phyloP scores from a whole-genome alignment of 306 rosid genomes.

The Echinosophora koreensis region DNA sequence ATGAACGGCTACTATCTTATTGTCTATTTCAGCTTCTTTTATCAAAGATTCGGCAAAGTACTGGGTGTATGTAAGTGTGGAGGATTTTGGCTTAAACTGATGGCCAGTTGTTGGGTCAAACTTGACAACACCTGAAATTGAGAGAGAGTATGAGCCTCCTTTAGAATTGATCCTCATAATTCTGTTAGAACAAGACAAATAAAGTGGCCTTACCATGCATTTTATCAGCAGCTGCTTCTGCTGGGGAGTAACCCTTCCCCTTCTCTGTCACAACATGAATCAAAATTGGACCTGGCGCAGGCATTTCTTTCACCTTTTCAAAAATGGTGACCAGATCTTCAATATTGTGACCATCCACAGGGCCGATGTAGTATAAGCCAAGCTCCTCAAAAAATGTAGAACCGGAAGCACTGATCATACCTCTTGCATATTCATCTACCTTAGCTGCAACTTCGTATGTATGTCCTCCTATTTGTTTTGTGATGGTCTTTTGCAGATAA shows the following conservation, averaged over 20 bases:
- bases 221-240: constrained; percentile 78
- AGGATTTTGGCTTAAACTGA: constrained; percentile 67
- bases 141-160: constrained; percentile 22
- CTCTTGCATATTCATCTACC: constrained; percentile 80
- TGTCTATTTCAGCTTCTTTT: constrained; percentile 77
- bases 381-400: constrained; percentile 83
- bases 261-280: constrained; percentile 83
- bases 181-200: background rate
- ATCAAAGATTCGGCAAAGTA: constrained; percentile 80
- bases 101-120: constrained; percentile 73
- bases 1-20: constrained; percentile 73
- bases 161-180: constrained; percentile 9
- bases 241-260: constrained; percentile 93
- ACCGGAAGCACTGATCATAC: constrained; percentile 69
- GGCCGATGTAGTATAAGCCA: constrained; percentile 83
- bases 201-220: constrained; percentile 70
- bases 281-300: constrained; percentile 76
- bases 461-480: constrained; percentile 72
- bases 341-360: constrained; percentile 78
- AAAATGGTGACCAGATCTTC: constrained; percentile 71
- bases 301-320: constrained; percentile 66
- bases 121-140: constrained; percentile 67
- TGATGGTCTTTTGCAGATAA: constrained; percentile 55
- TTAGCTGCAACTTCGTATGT: constrained; percentile 80
- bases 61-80: constrained; percentile 68